Percentiles rank a stretch among this genome's conserved stretches.
Conservation (phyloP, 257 asterid species). For the Solanum ahanhuiri region DNA sequence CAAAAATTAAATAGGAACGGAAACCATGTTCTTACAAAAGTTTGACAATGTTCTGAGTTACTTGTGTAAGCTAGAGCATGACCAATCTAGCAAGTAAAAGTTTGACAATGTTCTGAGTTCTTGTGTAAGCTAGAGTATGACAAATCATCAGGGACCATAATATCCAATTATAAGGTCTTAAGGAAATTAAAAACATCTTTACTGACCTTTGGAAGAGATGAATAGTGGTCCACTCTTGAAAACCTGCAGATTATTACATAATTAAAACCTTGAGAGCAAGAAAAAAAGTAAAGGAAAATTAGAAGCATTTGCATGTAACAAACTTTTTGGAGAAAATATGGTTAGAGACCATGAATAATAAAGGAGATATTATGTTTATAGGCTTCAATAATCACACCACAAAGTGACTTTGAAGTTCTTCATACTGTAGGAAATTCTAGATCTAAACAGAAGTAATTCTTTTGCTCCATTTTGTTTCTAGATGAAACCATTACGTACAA, state of each 20-base stretch:
- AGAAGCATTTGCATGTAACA: background rate
- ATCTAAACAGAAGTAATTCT: background rate
- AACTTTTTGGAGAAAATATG: no score
- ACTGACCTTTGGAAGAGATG: conserved; percentile 96
- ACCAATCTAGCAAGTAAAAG: no score
- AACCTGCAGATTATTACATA: conserved; percentile 41
- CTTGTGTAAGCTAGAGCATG: no score
- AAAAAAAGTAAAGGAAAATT: conserved; percentile 4
- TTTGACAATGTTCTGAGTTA: no score
- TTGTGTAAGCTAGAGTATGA: no score
- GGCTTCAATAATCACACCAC: background rate
- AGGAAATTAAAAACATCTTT: background rate
- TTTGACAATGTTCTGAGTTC: no score
- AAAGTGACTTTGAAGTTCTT: background rate
- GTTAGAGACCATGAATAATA: background rate
- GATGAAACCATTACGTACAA: background rate
- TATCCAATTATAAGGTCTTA: no score
- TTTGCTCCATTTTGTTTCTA: background rate
- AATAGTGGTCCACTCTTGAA: conserved; percentile 98
- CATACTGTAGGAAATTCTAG: background rate
- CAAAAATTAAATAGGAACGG: background rate
- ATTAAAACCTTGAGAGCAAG: conserved; percentile 2
- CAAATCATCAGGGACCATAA: no score
- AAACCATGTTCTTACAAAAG: background rate
- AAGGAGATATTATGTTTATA: background rate